Conservation (phyloP, 2,329 filamentous ascomycete species). For the Neocucurbitaria cava region DNA sequence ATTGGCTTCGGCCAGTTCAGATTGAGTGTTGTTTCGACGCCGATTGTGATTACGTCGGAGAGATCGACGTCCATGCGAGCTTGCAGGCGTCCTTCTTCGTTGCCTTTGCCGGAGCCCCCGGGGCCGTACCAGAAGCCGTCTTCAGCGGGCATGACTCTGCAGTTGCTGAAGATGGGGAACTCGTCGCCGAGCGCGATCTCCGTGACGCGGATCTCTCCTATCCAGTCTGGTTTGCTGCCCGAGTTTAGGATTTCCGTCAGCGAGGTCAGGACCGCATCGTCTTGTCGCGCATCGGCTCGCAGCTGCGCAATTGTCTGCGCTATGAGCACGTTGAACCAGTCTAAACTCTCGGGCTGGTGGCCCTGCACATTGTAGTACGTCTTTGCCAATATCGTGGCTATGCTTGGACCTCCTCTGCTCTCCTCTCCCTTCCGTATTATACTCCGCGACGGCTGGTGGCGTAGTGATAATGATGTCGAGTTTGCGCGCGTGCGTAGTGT, state of each 20-base stretch:
- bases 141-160: conserved; percentile 90
- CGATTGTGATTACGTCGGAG: conserved; percentile 93
- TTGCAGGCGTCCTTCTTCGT: conserved; percentile 79
- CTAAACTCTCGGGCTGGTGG: conserved; percentile 93
- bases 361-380: conserved; percentile 97
- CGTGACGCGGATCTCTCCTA: conserved; percentile 92
- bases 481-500: conserved; percentile 42
- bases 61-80: conserved; percentile 97
- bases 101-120: conserved; percentile 57
- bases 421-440: conserved; percentile 55
- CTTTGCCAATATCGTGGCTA: conserved; percentile 92
- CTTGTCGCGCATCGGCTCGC: conserved; percentile 86
- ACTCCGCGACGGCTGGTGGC: conserved; percentile 47
- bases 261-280: conserved; percentile 86
- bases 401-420: conserved; percentile 71
- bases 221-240: conserved; percentile 83
- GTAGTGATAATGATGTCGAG: conserved; percentile 38
- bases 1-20: conserved; percentile 93
- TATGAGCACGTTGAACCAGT: conserved; percentile 98
- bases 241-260: conserved; percentile 88
- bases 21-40: conserved; percentile 90
- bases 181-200: conserved; percentile 95
- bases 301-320: conserved; percentile 97
- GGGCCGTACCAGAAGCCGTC: conserved; percentile 64
- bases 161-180: conserved; percentile 98